phyloP scores from a whole-genome alignment of 2,329 filamentous ascomycete genomes.

The Pseudogymnoascus sp. region DNA sequence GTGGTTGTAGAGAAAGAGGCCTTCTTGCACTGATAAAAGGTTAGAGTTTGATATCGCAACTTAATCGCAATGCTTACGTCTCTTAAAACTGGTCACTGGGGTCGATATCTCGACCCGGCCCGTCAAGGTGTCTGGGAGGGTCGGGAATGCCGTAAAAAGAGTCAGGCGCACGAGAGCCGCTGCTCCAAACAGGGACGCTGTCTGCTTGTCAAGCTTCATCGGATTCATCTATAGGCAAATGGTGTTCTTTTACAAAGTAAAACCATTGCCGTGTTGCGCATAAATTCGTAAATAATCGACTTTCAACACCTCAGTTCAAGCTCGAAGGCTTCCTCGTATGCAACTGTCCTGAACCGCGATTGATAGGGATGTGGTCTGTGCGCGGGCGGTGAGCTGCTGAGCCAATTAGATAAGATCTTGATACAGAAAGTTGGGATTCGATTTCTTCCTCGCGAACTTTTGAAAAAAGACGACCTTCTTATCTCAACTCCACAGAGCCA shows the following conservation, averaged over 20 bases:
- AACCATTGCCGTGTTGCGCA: neutral
- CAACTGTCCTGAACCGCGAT: conserved; percentile 8
- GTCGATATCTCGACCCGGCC: conserved; percentile 94
- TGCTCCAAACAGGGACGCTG: conserved; percentile 60
- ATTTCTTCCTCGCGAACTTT: conserved; percentile 33
- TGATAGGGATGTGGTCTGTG: neutral
- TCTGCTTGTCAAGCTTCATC: conserved; percentile 49
- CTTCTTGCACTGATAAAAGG: conserved; percentile 69
- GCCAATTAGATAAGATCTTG: conserved; percentile 10
- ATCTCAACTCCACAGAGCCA: conserved; percentile 19
- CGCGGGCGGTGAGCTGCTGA: conserved; percentile 10
- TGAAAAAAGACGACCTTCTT: conserved; percentile 17
- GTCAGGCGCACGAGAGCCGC: conserved; percentile 72
- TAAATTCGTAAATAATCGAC: conserved; percentile 1
- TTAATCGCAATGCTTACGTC: conserved; percentile 52
- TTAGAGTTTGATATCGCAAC: conserved; percentile 13
- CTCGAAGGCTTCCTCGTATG: neutral
- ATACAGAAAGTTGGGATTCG: conserved; percentile 8
- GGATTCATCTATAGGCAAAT: conserved; percentile 15
- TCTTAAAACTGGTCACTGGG: conserved; percentile 94
- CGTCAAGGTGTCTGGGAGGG: conserved; percentile 74
- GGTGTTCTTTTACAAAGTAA: neutral
- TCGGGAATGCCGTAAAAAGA: conserved; percentile 73
- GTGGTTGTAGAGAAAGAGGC: conserved; percentile 88
- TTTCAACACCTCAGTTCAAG: neutral